Base-by-base conservation (phyloP, 345 rosid genomes). In the Trapa bicornis region DNA sequence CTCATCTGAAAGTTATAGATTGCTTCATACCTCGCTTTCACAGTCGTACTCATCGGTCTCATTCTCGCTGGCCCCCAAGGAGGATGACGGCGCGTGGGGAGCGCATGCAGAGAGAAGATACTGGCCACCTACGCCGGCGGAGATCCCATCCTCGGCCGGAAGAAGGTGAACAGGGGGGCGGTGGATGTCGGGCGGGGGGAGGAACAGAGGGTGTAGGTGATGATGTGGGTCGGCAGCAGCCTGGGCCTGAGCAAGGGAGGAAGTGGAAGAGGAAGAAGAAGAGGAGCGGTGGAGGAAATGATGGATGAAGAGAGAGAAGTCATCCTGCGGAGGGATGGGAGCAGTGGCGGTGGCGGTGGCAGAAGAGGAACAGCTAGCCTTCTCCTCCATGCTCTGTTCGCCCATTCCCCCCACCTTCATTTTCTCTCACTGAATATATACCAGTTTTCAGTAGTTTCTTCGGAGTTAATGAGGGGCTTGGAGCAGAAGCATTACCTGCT, bases 21-120 rank as follows among this genome's bases (percentile, higher is more conserved):
- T 1, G 47, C 33, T 47, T 15, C 33, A 50, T 70, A 87, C 98
- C 96, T 87, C 98, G 79, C 95, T 89, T 74, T 87, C 89, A 36
- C 85, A 82, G 22, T 92, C 96, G 67, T 82, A 82, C 71, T 85
- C 94, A 58, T 87, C 89, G 17, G 81, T 74, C 47, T 85, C 92
- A 32, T 82, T 87, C 69, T 78, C 93, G 39, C 87, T 78, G 64
- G 70, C 80, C 45, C 84, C 97, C 68, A 76, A 62, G 0, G 86
- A 78, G 68, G 77, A 81, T 65, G 86, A 84, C 53, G 88, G 73
- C 47, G 76, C 68, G 41, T 77, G 69, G 48, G 70, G 78, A 7
- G 71, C 81, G 37, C 68, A 57, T 43, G 74, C 77, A 3, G 37
- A 5, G 63, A 16, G 63, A 16, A 58, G 38, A 16, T 52, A 65